phyloP scores from a whole-genome alignment of 768 basidiomycete species.

The Trametes meyenii region DNA sequence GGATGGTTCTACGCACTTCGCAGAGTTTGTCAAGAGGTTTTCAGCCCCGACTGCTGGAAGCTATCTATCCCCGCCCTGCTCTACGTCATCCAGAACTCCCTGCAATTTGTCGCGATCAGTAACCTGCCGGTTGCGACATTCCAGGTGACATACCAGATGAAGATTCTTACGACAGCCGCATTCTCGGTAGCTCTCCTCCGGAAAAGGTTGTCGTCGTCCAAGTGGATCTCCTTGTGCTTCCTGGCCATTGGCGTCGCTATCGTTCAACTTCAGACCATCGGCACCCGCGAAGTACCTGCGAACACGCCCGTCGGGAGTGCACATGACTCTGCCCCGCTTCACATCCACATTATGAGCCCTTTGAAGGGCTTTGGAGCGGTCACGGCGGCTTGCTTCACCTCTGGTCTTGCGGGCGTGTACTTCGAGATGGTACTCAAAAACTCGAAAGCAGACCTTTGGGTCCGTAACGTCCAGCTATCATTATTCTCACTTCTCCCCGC shows the following conservation, averaged over 20 bases:
- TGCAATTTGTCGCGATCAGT: constrained; percentile 94
- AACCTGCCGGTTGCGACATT: constrained; percentile 97
- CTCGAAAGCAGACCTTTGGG: constrained; percentile 84
- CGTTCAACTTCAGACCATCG: constrained; percentile 82
- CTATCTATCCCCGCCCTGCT: constrained; percentile 95
- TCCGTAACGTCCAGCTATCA: constrained; percentile 87
- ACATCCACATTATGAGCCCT: constrained; percentile 75
- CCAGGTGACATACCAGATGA: constrained; percentile 98
- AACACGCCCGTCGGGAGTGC: constrained; percentile 63
- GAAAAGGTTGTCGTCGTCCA: constrained; percentile 65
- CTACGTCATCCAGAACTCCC: constrained; percentile 94
- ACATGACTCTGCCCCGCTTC: constrained; percentile 56
- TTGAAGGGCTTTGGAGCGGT: constrained; percentile 85
- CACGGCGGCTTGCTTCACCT: constrained; percentile 83
- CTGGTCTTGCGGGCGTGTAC: constrained; percentile 89
- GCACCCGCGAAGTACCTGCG: constrained; percentile 29
- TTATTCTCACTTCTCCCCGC: constrained; percentile 92
- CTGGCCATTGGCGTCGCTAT: constrained; percentile 92
- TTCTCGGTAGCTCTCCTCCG: constrained; percentile 87
- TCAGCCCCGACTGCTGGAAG: constrained; percentile 95
- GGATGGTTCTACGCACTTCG: constrained; percentile 46
- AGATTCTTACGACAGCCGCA: constrained; percentile 94
- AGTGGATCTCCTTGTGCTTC: constrained; percentile 89
- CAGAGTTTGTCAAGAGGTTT: constrained; percentile 70
- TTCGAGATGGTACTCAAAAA: constrained; percentile 93